Evolutionary conservation across 805 yeast genomes (phyloP).

Genomic region (Sugiyamaella marilandica): DNA sequence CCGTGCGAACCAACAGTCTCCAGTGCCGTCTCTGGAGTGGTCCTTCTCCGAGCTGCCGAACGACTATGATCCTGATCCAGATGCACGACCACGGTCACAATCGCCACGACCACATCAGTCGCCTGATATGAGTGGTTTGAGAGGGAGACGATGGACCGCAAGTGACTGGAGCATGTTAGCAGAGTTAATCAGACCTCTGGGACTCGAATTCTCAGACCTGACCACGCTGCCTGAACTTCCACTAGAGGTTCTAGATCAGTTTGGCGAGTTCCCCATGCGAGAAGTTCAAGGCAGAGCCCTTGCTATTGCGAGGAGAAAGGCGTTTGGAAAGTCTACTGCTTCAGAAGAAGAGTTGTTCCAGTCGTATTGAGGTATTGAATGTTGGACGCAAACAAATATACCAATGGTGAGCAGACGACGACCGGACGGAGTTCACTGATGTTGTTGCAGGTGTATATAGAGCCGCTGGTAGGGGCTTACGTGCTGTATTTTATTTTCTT

Average conservation of each 20-base stretch:
- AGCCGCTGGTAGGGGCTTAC: too few relatives aligned
- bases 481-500: not conserved
- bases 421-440: not conserved
- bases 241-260: slow-evolving; percentile 1
- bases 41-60: not conserved
- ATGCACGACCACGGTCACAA: not conserved
- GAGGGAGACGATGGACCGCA: slow-evolving; percentile 5
- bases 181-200: slow-evolving; percentile 2
- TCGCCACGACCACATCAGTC: not conserved
- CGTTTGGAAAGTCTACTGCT: not conserved
- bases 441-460: too few relatives aligned
- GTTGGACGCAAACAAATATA: not conserved
- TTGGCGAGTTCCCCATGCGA: slow-evolving; percentile 7
- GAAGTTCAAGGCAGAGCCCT: slow-evolving; percentile 15
- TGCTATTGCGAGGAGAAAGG: slow-evolving; percentile 11
- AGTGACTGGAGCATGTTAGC: slow-evolving; percentile 13
- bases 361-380: not conserved
- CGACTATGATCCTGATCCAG: not conserved
- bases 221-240: slow-evolving; percentile 13
- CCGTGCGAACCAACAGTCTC: not conserved
- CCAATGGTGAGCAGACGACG: too few relatives aligned
- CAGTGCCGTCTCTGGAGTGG: not conserved
- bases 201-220: slow-evolving; percentile 5
- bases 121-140: not conserved
- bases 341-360: not conserved